Base-by-base conservation (phyloP, 345 rosid species). In the Eucalyptus cloeziana region DNA sequence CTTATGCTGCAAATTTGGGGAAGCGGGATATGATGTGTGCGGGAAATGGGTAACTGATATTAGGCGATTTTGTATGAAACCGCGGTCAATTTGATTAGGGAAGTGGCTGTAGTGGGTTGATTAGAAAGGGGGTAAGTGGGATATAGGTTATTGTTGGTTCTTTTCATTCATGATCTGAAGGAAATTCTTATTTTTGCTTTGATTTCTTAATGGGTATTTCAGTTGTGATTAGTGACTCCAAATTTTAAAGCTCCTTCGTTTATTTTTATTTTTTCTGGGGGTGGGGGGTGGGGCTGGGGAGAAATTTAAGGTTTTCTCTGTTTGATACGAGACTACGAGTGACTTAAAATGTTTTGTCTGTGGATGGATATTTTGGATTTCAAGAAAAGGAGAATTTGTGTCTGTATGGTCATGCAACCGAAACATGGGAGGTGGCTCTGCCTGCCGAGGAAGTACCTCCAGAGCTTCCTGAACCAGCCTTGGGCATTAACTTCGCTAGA, bases 391-490 rank as follows among this genome's bases (percentile, higher is more conserved):
- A 98, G 93, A 98, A 97, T 92, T 91, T 97, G 94, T 98, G 99
- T 91, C 89, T 98, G 90, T 98, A 98, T 79, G 99, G 99, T 58
- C 98, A 96, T 88, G 95, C 99, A 2, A 96, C 94, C 88, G 99
- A 98, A 92, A 91, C 94, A 44, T 98, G 99, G 99, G 98, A 96
- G 94, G 99, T 98, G 87, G 94, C 95, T 86, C 90, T 96, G 89
- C 99, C 99, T 17, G 98, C 99, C 1, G 98, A 97, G 92, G 99
- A 98, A 94, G 99, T 96, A 86, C 99, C 99, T 13, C 97, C 99
- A 0, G 99, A 97, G 96, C 95, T 98, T 56, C 99, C 99, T 85
- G 99, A 98, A 91, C 99, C 99, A 5, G 99, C 99, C 4, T 95
- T 96, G 86, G 99, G 99, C 50, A 98, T 98, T 90, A 98, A 96